phyloP scores from a whole-genome alignment of 2,329 filamentous ascomycete species.

The Phialocephala sp. region DNA sequence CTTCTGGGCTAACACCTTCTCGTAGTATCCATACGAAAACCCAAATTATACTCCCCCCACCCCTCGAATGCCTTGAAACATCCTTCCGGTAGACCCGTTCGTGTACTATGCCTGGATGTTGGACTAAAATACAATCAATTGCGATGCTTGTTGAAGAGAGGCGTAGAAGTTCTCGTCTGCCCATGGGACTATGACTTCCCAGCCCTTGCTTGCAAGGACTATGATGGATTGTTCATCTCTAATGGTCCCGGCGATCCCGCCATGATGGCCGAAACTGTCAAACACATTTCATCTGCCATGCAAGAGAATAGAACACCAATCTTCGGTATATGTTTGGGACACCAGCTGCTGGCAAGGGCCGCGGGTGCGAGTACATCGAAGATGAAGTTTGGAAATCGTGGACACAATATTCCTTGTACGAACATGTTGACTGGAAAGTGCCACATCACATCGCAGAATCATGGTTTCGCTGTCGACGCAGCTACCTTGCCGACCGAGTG shows the following conservation, averaged over 20 bases:
- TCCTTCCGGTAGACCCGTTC: constrained; percentile 84
- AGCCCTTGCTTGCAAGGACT: constrained; percentile 76
- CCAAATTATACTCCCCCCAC: constrained; percentile 83
- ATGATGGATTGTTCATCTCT: constrained; percentile 96
- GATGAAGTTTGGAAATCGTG: constrained; percentile 99
- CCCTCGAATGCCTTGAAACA: constrained; percentile 77
- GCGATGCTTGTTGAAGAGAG: constrained; percentile 86
- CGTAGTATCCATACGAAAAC: constrained; percentile 85
- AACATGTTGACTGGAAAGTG: constrained; percentile 95
- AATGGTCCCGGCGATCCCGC: constrained; percentile 97
- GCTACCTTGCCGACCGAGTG: constrained; percentile 76
- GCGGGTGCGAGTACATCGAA: constrained; percentile 86
- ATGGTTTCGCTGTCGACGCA: constrained; percentile 92
- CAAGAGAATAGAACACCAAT: constrained; percentile 82
- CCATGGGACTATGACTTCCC: constrained; percentile 97
- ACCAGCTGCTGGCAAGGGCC: constrained; percentile 89
- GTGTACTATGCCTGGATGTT: constrained; percentile 92
- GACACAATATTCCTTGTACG: constrained; percentile 97
- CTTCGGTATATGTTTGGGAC: constrained; percentile 95
- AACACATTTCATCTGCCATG: constrained; percentile 78
- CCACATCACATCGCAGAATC: constrained; percentile 99
- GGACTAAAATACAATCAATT: constrained; percentile 99
- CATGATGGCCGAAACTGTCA: constrained; percentile 78
- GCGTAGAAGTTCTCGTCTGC: constrained; percentile 91
- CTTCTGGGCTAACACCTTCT: constrained; percentile 47